Conservation (phyloP, 1,284 basidiomycete species). For the Ganoderma sinense region DNA sequence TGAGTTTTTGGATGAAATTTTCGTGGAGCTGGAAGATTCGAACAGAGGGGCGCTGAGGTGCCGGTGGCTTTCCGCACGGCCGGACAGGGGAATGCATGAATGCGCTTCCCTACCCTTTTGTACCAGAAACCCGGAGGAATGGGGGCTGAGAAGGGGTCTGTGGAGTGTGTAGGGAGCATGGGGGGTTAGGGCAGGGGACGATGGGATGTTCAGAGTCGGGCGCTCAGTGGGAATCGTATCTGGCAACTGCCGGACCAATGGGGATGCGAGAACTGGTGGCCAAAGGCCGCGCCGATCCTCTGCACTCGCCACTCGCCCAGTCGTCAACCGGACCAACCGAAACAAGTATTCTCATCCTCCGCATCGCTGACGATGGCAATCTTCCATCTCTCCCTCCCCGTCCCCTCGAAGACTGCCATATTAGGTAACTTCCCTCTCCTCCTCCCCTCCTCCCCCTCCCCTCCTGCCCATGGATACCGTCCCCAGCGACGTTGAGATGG, state of each 20-base stretch:
- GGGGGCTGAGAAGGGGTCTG: not conserved
- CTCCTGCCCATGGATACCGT: conserved; percentile 28
- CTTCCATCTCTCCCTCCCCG: conserved; percentile 32
- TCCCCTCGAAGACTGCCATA: conserved; percentile 40
- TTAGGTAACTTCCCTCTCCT: conserved; percentile 38
- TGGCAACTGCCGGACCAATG: conserved; percentile 45
- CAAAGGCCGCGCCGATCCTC: conserved; percentile 36
- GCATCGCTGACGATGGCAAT: conserved; percentile 26
- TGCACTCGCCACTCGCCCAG: conserved; percentile 34
- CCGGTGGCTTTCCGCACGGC: not conserved
- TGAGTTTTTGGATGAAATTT: not conserved
- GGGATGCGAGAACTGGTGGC: conserved; percentile 26
- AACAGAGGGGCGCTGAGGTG: not conserved
- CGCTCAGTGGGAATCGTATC: conserved; percentile 37
- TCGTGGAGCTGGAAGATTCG: not conserved
- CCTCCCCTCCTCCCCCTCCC: conserved; percentile 24
- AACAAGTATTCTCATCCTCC: conserved; percentile 32
- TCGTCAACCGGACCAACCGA: conserved; percentile 33
- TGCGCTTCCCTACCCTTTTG: not conserved
- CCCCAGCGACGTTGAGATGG: conserved; percentile 34
- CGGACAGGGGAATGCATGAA: not conserved
- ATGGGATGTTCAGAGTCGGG: conserved; percentile 12
- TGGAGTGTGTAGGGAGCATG: not conserved
- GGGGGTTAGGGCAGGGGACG: not conserved
- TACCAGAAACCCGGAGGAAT: not conserved